A percentile compares a stretch with the other conserved stretches of the same genome.
Evolutionary conservation across 768 basidiomycete genomes (phyloP).

Genomic region (Boletus subparvulus): DNA sequence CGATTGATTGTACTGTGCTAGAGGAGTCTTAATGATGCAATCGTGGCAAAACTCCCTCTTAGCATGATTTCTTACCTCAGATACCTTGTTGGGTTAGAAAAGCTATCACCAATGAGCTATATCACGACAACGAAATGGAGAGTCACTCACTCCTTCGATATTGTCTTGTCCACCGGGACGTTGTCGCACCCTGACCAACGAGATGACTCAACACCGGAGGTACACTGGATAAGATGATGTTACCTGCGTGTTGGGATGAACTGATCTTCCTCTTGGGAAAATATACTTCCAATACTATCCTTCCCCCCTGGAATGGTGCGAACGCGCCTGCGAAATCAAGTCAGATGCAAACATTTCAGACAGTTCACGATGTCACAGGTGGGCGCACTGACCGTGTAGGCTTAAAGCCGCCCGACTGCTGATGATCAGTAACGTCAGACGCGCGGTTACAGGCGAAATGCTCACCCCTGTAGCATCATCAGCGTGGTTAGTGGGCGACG

Average conservation of each 20-base stretch:
- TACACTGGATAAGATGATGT: conserved; percentile 1
- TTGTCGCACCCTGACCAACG: conserved; percentile 54
- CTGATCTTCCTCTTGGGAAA: conserved; percentile 44
- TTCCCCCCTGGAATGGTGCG: conserved; percentile 33
- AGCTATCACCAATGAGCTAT: conserved; percentile 23
- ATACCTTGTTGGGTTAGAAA: conserved; percentile 16
- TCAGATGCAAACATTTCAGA: neutral
- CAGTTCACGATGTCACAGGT: neutral
- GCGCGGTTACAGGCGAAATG: neutral
- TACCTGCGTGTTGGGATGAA: conserved; percentile 75
- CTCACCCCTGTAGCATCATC: neutral
- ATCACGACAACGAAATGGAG: neutral
- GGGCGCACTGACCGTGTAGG: conserved; percentile 48
- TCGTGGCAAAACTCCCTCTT: neutral
- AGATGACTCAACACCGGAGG: neutral
- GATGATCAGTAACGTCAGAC: neutral
- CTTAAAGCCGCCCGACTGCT: conserved; percentile 28
- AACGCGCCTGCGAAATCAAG: conserved; percentile 30
- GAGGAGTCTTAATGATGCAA: neutral
- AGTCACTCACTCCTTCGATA: conserved; percentile 42
- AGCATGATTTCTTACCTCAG: neutral
- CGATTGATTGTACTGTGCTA: neutral
- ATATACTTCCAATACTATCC: conserved; percentile 38
- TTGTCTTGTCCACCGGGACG: conserved; percentile 67
- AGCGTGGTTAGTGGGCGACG: conserved; percentile 1